Evolutionary conservation across 306 rosid species (phyloP).

Genomic region (Gastrolobium bilobum): DNA sequence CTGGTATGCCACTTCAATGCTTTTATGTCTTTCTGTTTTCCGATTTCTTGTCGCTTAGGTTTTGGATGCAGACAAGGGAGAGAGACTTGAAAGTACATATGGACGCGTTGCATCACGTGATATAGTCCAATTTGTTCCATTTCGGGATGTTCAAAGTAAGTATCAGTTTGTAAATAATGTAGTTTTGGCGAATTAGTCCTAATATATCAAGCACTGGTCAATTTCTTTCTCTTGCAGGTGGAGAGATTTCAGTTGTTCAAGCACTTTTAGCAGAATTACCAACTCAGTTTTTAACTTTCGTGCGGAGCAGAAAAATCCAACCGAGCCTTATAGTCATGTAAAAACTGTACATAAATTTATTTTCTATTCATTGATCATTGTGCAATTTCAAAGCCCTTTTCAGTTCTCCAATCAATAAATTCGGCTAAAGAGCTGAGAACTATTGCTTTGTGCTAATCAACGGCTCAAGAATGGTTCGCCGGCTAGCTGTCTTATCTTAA

Average conservation of each 20-base stretch:
- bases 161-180: background rate
- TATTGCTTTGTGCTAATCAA: constrained; percentile 19
- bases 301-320: constrained; percentile 79
- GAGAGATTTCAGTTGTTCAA: constrained; percentile 81
- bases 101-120: constrained; percentile 89
- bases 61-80: constrained; percentile 89
- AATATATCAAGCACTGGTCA: background rate
- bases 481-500: background rate
- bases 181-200: constrained; percentile 26
- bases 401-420: background rate
- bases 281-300: constrained; percentile 77
- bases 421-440: constrained; percentile 20
- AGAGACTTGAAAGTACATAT: constrained; percentile 73
- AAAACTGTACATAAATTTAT: constrained; percentile 50
- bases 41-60: constrained; percentile 50
- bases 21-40: background rate
- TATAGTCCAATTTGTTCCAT: constrained; percentile 84
- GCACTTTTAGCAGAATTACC: constrained; percentile 86
- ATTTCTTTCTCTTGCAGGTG: constrained; percentile 60
- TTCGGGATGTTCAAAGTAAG: constrained; percentile 83
- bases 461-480: constrained; percentile 32
- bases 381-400: constrained; percentile 30
- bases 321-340: constrained; percentile 57
- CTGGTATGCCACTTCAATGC: background rate
- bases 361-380: constrained; percentile 32